Base-by-base conservation (phyloP, 2,329 filamentous ascomycete species). In the Trichoderma koningiopsis region DNA sequence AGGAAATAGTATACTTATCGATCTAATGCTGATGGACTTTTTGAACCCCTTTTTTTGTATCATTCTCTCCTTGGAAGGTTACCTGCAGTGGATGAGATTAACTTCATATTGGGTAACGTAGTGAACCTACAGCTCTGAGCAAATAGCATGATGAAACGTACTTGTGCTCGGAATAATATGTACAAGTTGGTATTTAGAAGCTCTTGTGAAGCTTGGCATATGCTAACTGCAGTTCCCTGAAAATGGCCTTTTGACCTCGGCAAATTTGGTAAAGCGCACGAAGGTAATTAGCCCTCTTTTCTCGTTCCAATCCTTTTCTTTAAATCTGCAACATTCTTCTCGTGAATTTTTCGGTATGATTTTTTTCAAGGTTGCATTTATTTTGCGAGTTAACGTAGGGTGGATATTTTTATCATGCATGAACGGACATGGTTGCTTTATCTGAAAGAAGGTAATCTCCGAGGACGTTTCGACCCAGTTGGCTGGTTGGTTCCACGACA, bases 381-480 rank as follows among this genome's bases (percentile, higher is more conserved):
- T 24, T 58, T 24, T 8, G 19, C 19, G 19, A n/a, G 31, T 37
- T 37, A 63, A 37, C 55, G 16, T 31, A 55, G 60, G 16, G 49
- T 53, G 33, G 49, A 63, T 47, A 43, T 35, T 35, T 8, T 13
- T 13, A 35, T 31, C 29, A 52, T 62, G 43, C 59, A 62, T 63
- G 47, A 55, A 63, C 60, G 47, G 31, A 40, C 60, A 63, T 55
- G 60, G 60, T 27, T 52, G 60, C 4, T 63, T 10, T 55, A 29
- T 53, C 22, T 63, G 33, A 63, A n/a, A 13, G 16, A 29, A 53
- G 47, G 60, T 52, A 64, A 64, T 64, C 55, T 64, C 61, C 61
- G 59, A 47, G 40, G n/a, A 31, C 10, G 31, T 31, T 24, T 61
- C 24, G 37, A 43, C 16, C 40, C 40, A 19, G 40, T 43, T 43